Percentiles rank a stretch among this genome's conserved stretches.
These are phyloP conservation scores for Flaveria brownii DNA, from an alignment of 129 eudicot genomes.

Conservation along the genomic window DNA sequence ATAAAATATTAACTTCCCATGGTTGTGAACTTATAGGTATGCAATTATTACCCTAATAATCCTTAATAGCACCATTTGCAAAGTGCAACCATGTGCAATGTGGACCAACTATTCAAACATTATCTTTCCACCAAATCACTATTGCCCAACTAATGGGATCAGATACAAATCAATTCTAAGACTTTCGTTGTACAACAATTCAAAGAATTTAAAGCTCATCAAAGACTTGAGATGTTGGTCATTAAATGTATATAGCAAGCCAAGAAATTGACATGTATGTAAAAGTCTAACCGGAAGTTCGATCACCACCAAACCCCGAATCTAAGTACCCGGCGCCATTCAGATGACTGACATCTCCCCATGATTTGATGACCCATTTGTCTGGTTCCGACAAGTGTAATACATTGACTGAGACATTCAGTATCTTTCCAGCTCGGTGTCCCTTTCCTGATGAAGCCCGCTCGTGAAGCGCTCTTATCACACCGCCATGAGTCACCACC, in stretches of 20 bases:
- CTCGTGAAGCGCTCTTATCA: conserved; percentile 65
- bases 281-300: conserved; percentile 56
- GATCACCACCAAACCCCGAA: conserved; percentile 76
- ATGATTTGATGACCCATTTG: conserved; percentile 58
- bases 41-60: background rate
- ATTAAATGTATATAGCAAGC: conserved; percentile 28
- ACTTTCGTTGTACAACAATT: conserved; percentile 29
- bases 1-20: background rate
- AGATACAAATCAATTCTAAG: conserved; percentile 31
- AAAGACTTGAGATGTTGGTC: conserved; percentile 4
- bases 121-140: conserved; percentile 4
- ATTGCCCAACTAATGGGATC: conserved; percentile 32
- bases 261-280: conserved; percentile 24
- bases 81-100: conserved; percentile 9
- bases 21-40: background rate
- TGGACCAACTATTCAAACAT: conserved; percentile 9
- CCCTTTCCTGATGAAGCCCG: conserved; percentile 45
- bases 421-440: conserved; percentile 38
- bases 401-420: conserved; percentile 61
- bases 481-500: conserved; percentile 80
- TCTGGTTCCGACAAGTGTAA: conserved; percentile 50
- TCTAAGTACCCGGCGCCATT: conserved; percentile 46
- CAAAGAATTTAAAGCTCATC: conserved; percentile 21
- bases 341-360: conserved; percentile 85
- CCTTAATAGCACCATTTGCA: background rate